These are phyloP conservation scores for Phytophthora kernoviae DNA, from an alignment of 352 stramenopile genomes.

Conservation along the genomic window DNA sequence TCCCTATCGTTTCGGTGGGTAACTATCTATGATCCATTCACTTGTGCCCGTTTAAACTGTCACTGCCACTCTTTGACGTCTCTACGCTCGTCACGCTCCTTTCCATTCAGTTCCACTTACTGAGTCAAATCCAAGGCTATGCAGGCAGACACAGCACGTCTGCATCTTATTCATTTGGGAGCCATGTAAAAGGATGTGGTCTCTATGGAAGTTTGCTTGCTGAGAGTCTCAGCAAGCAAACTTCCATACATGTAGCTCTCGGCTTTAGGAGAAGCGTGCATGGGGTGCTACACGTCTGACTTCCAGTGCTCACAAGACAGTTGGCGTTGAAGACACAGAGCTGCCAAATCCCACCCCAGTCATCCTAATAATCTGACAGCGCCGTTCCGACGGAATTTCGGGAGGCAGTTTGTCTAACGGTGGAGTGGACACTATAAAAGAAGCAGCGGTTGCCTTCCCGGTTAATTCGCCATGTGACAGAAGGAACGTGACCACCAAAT, in stretches of 20 bases:
- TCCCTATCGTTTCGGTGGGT: slow-evolving; percentile 12
- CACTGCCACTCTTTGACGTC: background rate
- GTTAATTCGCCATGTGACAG: background rate
- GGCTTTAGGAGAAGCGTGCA: background rate
- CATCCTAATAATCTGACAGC: no score
- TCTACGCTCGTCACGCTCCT: background rate
- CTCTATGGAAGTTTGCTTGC: no score
- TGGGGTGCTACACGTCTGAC: background rate
- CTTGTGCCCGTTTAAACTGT: slow-evolving; percentile 5
- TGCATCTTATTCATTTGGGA: background rate
- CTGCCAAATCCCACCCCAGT: no score
- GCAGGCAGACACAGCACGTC: background rate
- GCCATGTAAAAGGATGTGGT: background rate
- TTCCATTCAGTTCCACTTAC: background rate
- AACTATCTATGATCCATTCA: slow-evolving; percentile 9
- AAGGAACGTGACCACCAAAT: background rate
- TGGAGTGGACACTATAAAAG: no score
- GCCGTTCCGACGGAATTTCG: no score
- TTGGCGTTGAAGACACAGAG: background rate
- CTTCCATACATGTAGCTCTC: no score
- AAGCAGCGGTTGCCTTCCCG: no score
- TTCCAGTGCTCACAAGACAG: background rate
- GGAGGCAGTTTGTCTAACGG: no score
- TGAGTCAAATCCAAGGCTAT: background rate
- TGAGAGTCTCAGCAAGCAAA: no score